These are phyloP conservation scores for Tilletiopsis washingtonensis DNA, from an alignment of 1,284 basidiomycete genomes.

Conservation along the genomic window DNA sequence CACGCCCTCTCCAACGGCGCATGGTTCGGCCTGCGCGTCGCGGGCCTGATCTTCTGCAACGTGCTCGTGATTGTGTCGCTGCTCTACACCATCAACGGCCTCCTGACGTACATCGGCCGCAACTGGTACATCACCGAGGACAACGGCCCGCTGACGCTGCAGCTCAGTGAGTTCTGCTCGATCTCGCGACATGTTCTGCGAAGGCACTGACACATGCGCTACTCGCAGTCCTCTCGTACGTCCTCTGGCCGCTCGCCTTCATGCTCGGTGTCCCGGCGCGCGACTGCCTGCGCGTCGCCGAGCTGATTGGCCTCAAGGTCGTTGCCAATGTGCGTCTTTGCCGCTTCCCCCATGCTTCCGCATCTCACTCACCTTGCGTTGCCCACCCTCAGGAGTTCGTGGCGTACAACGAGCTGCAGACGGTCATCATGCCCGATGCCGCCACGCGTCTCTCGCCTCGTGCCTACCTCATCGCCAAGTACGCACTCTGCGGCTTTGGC, in stretches of 20 bases:
- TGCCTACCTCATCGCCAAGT: conserved; percentile 66
- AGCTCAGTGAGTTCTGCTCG: too few relatives aligned
- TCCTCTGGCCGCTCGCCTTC: conserved; percentile 71
- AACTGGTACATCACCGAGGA: conserved; percentile 66
- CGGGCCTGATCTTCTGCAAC: conserved; percentile 75
- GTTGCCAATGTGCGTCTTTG: conserved; percentile 53
- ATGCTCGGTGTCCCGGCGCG: conserved; percentile 53
- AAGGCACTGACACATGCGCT: too few relatives aligned
- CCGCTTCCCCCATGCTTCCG: not conserved
- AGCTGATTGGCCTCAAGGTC: conserved; percentile 75
- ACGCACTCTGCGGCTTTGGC: conserved; percentile 81
- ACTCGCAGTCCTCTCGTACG: conserved; percentile 63
- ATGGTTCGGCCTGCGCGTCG: conserved; percentile 72
- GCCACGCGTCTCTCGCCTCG: conserved; percentile 61
- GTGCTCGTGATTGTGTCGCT: conserved; percentile 65
- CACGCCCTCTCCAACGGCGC: conserved; percentile 85
- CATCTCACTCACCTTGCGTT: not conserved
- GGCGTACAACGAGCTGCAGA: conserved; percentile 56
- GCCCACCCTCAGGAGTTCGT: conserved; percentile 58
- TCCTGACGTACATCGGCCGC: conserved; percentile 78
- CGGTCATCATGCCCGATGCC: conserved; percentile 18
- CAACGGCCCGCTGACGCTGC: conserved; percentile 60
- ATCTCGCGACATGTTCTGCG: too few relatives aligned
- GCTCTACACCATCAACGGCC: conserved; percentile 70
- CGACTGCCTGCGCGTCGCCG: conserved; percentile 47